Conservation (phyloP, 352 stramenopile species). For the Phytophthora idaei region DNA sequence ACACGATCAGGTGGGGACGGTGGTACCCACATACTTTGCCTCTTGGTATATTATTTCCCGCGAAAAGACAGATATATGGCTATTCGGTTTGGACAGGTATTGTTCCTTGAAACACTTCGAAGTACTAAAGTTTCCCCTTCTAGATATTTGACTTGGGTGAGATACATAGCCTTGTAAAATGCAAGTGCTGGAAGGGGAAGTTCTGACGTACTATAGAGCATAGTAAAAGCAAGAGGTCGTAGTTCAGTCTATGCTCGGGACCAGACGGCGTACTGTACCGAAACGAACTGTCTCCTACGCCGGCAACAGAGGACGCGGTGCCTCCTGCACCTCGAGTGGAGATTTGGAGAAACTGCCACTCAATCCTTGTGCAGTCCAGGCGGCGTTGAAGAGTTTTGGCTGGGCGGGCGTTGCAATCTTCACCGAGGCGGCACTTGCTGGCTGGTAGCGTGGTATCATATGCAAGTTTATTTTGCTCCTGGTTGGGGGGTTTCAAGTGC, state of each 20-base stretch:
- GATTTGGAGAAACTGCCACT: conserved; percentile 17
- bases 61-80: neutral
- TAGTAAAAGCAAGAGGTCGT: conserved; percentile 26
- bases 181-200: neutral
- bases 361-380: conserved; percentile 2
- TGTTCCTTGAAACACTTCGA: too few relatives aligned
- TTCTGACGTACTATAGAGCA: neutral
- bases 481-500: neutral
- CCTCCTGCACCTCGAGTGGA: conserved; percentile 11
- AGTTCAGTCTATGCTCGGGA: conserved; percentile 16
- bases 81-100: too few relatives aligned
- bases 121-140: neutral
- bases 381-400: conserved; percentile 1
- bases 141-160: neutral
- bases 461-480: neutral
- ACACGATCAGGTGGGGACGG: conserved; percentile 15
- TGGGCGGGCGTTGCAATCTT: conserved; percentile 9
- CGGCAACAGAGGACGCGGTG: conserved; percentile 5
- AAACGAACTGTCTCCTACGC: conserved; percentile 32
- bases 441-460: conserved; percentile 2
- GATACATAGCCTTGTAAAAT: neutral
- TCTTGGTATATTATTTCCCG: neutral
- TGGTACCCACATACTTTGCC: conserved; percentile 5
- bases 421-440: conserved; percentile 8
- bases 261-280: conserved; percentile 19